Evolutionary conservation across 2,329 filamentous ascomycete genomes (phyloP).

Genomic region (Penicillium janthinellum): DNA sequence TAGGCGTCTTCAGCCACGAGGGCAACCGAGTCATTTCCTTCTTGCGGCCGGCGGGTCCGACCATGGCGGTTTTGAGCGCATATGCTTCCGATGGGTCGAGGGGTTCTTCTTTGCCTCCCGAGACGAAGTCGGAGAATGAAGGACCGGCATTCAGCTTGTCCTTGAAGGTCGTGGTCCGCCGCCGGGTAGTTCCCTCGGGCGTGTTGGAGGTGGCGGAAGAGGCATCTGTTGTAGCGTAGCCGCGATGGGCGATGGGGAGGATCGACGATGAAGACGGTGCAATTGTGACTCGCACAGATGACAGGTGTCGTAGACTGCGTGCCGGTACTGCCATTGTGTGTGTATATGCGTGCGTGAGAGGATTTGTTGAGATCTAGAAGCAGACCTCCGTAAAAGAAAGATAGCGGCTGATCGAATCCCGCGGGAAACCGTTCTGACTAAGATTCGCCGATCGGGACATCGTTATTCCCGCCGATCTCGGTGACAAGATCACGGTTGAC

Average conservation of each 20-base stretch:
- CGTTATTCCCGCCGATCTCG: slow-evolving; percentile 8
- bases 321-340: slow-evolving; percentile 38
- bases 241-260: slow-evolving; percentile 28
- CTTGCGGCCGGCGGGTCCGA: slow-evolving; percentile 63
- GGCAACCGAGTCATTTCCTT: slow-evolving; percentile 75
- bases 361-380: not conserved
- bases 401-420: slow-evolving; percentile 29
- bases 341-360: slow-evolving; percentile 6
- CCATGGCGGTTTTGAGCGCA: slow-evolving; percentile 62
- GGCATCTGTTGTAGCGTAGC: slow-evolving; percentile 44
- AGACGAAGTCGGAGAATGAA: slow-evolving; percentile 65
- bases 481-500: not conserved
- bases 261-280: slow-evolving; percentile 19
- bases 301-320: slow-evolving; percentile 35
- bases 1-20: slow-evolving; percentile 93
- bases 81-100: slow-evolving; percentile 56
- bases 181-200: slow-evolving; percentile 53
- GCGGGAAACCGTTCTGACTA: slow-evolving; percentile 30
- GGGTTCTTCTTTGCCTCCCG: slow-evolving; percentile 46
- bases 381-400: slow-evolving; percentile 9
- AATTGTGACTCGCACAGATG: slow-evolving; percentile 28
- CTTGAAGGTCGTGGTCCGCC: slow-evolving; percentile 60
- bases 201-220: slow-evolving; percentile 37
- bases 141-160: slow-evolving; percentile 67
- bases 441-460: slow-evolving; percentile 10